A percentile compares a stretch with the other conserved stretches of the same genome.
Evolutionary conservation across 169 alveolate genomes (phyloP).

Genomic region (Cyclospora cayetanensis): DNA sequence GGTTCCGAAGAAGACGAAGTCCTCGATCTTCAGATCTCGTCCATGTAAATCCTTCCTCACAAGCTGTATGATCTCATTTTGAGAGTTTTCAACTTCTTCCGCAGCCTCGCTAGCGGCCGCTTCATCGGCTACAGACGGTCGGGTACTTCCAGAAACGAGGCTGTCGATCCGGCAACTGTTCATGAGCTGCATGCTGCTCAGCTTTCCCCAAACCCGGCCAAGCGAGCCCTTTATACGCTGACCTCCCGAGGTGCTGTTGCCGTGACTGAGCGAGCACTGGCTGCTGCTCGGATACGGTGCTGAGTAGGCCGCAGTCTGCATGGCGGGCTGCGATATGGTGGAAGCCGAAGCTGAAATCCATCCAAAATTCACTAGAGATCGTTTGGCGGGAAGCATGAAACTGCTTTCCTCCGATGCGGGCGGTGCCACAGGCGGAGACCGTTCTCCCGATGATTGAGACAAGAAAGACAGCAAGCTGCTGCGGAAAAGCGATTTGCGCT

Average conservation of each 20-base stretch:
- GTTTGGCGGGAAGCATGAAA: not conserved
- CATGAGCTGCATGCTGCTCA: conserved; percentile 52
- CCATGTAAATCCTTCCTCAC: not conserved
- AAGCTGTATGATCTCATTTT: not conserved
- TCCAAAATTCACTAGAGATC: not conserved
- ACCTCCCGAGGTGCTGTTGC: not conserved
- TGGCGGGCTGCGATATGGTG: not conserved
- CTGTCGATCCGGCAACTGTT: conserved; percentile 30
- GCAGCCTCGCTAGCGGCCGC: not conserved
- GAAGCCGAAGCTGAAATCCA: not conserved
- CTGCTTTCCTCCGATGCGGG: not conserved
- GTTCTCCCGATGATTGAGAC: not conserved
- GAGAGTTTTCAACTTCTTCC: not conserved
- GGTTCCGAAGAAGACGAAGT: conserved; percentile 12
- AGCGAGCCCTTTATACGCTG: not conserved
- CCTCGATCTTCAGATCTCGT: conserved; percentile 14
- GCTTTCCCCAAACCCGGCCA: conserved; percentile 53
- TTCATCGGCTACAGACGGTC: conserved; percentile 11
- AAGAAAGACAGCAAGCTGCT: not conserved
- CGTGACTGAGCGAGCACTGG: not conserved
- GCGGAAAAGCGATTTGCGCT: not conserved
- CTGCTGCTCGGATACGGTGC: not conserved
- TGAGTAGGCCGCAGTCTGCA: not conserved
- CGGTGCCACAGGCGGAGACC: not conserved
- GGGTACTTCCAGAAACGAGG: not conserved